Evolutionary conservation across 257 asterid species (phyloP), one percentile per base, ranked within the genome.

Genomic region (Nicotiana obtusifolia): DNA sequence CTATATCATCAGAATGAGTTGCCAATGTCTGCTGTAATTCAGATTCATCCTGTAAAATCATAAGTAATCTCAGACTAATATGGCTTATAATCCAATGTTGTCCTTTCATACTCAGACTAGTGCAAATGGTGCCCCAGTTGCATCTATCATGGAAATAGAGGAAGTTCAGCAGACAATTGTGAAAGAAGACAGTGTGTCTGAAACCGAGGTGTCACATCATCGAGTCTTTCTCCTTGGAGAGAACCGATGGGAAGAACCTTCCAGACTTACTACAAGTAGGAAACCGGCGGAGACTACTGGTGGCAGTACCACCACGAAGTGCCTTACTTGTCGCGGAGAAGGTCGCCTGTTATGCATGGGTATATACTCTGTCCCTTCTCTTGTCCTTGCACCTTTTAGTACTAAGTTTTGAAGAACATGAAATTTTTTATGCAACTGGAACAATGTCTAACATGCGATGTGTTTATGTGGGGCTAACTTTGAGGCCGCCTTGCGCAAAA

Each of bases 231-330:
- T 94, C 83, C 97, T 94, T 0, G 99, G 99, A 84, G 98, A 95
- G 89, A 95, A 95, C 49, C 87, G 97, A 57, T 95, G 98, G 98
- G 99, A 95, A 88, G 99, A 95, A 15, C 90, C 99, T 81, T 94
- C 98, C 10, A 91, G 97, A 89, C 97, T 94, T 82, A 33, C 89
- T 53, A 28, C 83, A 11, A 84, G 83, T 59, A 89, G 81, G 83
- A 85, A 89, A 66, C 82, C 28, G 20, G 76, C 89, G 16, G 82
- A 61, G 80, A 86, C 82, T 81, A 59, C 69, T 77, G 84, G 83
- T 30, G 84, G 82, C 78, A 89, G 61, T 78, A 77, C 87, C 66
- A 75, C 78, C 69, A 82, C 81, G 52, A 90, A 82, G 59, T 95
- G 99, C 80, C 56, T 82, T 49, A 5, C 98, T 65, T 95, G 99